Base-by-base conservation (phyloP, 2,329 filamentous ascomycete genomes). In the Hypoxylon sp. region DNA sequence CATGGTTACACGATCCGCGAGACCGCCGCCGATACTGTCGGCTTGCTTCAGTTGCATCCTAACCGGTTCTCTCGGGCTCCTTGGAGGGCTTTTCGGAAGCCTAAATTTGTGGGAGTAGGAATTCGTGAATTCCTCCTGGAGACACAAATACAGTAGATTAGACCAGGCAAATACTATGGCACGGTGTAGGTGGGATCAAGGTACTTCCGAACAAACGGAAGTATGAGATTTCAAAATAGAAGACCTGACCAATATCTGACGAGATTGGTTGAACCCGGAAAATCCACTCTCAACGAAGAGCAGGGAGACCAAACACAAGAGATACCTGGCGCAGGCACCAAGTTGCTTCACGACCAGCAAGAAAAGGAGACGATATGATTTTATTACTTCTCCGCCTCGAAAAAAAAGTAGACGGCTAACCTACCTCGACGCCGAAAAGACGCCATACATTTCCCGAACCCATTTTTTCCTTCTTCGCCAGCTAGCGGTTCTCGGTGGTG, bases 21-120 rank as follows among this genome's bases (percentile, higher is more conserved):
- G 65, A 44, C 71, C 61, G 59, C 76, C 76, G 68, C 78, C 79
- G 53, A 73, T 75, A 67, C 80, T 76, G 67, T 82, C 80, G 57
- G 81, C 75, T 39, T 81, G 77, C 74, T 80, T 81, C 68, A 81
- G 78, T 44, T 75, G 74, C 76, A 78, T 78, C 42, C 48, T 73
- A 51, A 29, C 50, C 26, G 52, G 29, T 62, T 68, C n/a, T 39
- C 24, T 67, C 24, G 69, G 66, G 52, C 61, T 53, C n/a, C 46
- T 56, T 46, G 62, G 58, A 62, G 68, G 63, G 56, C 59, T 48
- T 19, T 37, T 62, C 48, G 58, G 61, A 62, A 68, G 56, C 48
- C 54, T 50, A 47, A 63, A 62, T 53, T 63, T 65, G 62, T 52
- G 48, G 24, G 63, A 61, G 60, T 67, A 63, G 33, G 66, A 65